Conservation (phyloP, 768 basidiomycete species). For the Rhizopogon roseolus region DNA sequence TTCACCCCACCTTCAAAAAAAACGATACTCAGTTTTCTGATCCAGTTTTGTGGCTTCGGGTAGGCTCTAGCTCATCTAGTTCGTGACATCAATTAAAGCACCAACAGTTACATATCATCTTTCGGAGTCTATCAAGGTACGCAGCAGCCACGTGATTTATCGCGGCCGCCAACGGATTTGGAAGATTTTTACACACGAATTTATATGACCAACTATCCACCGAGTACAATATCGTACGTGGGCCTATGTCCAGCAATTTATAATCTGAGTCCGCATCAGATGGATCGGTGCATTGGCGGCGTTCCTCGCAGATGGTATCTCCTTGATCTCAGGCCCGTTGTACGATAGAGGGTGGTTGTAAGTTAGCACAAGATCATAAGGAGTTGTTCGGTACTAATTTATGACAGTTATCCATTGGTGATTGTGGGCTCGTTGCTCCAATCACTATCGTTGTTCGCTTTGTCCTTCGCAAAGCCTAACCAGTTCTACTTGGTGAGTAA, state of each 20-base stretch:
- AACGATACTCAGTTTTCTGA: constrained; percentile 10
- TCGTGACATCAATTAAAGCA: neutral
- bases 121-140: constrained; percentile 30
- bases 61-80: neutral
- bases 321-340: constrained; percentile 35
- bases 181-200: constrained; percentile 27
- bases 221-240: constrained; percentile 25
- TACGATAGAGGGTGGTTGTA: constrained; percentile 44
- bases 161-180: no score
- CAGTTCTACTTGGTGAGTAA: constrained; percentile 32
- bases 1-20: neutral
- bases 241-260: constrained; percentile 20
- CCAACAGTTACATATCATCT: constrained; percentile 16
- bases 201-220: constrained; percentile 21
- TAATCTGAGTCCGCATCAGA: constrained; percentile 18
- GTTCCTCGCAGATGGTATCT: constrained; percentile 32
- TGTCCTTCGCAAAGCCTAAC: constrained; percentile 32
- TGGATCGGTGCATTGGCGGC: constrained; percentile 40
- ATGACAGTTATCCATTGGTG: constrained; percentile 5
- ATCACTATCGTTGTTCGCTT: constrained; percentile 29
- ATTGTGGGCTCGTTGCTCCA: constrained; percentile 11
- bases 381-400: neutral
- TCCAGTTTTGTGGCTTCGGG: constrained; percentile 24
- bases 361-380: neutral
- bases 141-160: neutral